Evolutionary conservation across 1,284 basidiomycete genomes (phyloP).

Genomic region (Moesziomyces globuligerus): DNA sequence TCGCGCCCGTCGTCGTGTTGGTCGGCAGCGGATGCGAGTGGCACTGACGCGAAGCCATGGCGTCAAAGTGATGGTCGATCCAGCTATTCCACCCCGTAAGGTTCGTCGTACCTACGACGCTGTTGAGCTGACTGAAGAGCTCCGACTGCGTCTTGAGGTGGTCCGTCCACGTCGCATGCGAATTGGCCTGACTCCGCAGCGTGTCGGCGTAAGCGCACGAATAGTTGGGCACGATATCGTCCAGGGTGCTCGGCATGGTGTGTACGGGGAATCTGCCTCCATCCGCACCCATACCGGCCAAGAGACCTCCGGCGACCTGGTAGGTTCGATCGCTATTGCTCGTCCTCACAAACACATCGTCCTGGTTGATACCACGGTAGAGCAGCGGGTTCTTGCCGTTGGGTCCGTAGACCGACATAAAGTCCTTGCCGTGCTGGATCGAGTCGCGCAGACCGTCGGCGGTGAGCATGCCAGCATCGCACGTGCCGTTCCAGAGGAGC

Average conservation of each 20-base stretch:
- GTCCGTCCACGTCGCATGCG: conserved; percentile 69
- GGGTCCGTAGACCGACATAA: conserved; percentile 71
- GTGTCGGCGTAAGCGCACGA: conserved; percentile 70
- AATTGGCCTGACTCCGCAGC: conserved; percentile 68
- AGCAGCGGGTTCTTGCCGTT: conserved; percentile 70
- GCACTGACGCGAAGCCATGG: conserved; percentile 51
- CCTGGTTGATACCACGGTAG: conserved; percentile 66
- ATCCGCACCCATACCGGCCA: conserved; percentile 71
- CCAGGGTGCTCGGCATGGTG: conserved; percentile 67
- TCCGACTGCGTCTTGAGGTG: conserved; percentile 70
- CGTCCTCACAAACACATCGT: conserved; percentile 70
- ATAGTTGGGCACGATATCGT: conserved; percentile 71
- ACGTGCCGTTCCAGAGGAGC: conserved; percentile 73
- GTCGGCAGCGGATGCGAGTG: conserved; percentile 43
- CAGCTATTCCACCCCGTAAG: conserved; percentile 71
- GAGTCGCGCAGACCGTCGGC: conserved; percentile 71
- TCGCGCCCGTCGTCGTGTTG: conserved; percentile 22
- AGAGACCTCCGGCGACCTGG: conserved; percentile 71
- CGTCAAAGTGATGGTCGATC: conserved; percentile 68
- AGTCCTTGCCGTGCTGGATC: conserved; percentile 72
- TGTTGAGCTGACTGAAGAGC: conserved; percentile 70
- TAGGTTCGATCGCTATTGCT: conserved; percentile 71
- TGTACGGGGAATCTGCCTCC: conserved; percentile 55
- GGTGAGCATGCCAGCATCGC: conserved; percentile 73
- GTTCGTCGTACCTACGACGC: conserved; percentile 70